Evolutionary conservation across 192 early-diverging fungal species (phyloP).

Genomic region (Coemansia sp.): DNA sequence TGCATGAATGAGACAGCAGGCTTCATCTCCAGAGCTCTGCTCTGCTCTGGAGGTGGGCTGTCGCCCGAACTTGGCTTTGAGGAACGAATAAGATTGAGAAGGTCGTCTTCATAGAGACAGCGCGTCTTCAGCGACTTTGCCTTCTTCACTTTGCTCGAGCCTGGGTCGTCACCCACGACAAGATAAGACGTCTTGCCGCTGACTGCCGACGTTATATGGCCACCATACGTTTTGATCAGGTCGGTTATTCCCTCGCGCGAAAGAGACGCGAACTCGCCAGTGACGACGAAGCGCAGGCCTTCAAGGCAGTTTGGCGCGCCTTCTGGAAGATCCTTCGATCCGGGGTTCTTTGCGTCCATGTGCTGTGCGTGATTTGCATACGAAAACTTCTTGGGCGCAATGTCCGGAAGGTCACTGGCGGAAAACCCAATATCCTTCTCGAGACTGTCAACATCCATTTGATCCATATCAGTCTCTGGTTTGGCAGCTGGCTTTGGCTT

Average conservation of each 20-base stretch:
- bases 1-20: background rate
- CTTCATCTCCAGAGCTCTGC: slow-evolving; percentile 2
- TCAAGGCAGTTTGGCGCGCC: slow-evolving; percentile 69
- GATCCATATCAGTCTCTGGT: background rate
- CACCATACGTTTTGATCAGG: slow-evolving; percentile 87
- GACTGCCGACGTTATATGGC: slow-evolving; percentile 69
- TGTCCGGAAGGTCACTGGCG: slow-evolving; percentile 33
- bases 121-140: slow-evolving; percentile 66
- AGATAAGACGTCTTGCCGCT: slow-evolving; percentile 85
- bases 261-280: slow-evolving; percentile 82
- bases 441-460: slow-evolving; percentile 19
- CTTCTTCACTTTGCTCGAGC: slow-evolving; percentile 80
- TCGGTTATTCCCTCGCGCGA: slow-evolving; percentile 75
- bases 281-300: slow-evolving; percentile 88
- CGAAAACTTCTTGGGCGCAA: slow-evolving; percentile 30
- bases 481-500: background rate
- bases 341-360: slow-evolving; percentile 53
- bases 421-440: slow-evolving; percentile 26
- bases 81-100: slow-evolving; percentile 76
- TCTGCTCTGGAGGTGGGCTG: background rate
- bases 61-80: slow-evolving; percentile 17
- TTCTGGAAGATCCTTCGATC: slow-evolving; percentile 68
- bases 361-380: slow-evolving; percentile 16
- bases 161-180: slow-evolving; percentile 85
- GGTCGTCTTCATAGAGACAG: slow-evolving; percentile 79